A percentile compares a stretch with the other conserved stretches of the same genome.
Conservation (phyloP, 345 rosid genomes). For the Boechera retrofracta region DNA sequence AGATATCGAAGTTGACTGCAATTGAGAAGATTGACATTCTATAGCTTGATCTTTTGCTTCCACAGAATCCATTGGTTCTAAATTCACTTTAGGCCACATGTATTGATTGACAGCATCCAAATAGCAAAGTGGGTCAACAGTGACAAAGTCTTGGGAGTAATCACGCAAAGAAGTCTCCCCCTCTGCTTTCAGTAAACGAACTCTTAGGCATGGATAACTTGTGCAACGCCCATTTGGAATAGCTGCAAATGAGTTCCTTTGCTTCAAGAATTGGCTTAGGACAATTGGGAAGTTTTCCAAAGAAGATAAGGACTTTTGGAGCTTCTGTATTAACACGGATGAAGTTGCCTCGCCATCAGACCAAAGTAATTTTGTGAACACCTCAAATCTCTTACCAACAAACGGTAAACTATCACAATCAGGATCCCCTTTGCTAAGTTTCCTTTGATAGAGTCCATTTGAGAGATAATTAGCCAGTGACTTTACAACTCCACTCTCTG, state of each 20-base stretch:
- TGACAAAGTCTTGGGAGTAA: conserved; percentile 56
- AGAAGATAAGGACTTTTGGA: conserved; percentile 81
- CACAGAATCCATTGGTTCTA: conserved; percentile 45
- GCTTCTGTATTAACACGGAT: conserved; percentile 61
- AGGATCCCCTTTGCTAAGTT: conserved; percentile 43
- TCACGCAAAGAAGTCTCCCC: conserved; percentile 71
- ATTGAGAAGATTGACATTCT: conserved; percentile 49
- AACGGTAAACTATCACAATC: conserved; percentile 38
- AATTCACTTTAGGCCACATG: conserved; percentile 65
- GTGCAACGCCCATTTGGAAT: conserved; percentile 65
- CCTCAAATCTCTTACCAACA: conserved; percentile 73
- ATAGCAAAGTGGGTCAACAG: conserved; percentile 83
- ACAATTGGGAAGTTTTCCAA: conserved; percentile 82
- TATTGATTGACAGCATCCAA: conserved; percentile 68
- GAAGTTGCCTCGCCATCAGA: conserved; percentile 59
- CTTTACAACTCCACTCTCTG: conserved; percentile 87
- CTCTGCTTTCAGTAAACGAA: conserved; percentile 71
- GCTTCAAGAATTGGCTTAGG: conserved; percentile 60
- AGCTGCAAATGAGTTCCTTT: conserved; percentile 62
- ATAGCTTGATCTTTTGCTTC: conserved; percentile 47
- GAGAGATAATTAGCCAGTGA: conserved; percentile 70
- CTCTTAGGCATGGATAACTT: conserved; percentile 68
- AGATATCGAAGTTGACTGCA: conserved; percentile 54
- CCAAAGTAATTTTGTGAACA: conserved; percentile 63
- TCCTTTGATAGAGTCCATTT: conserved; percentile 59